phyloP scores from a whole-genome alignment of 345 rosid genomes.

The Clausena lansium region DNA sequence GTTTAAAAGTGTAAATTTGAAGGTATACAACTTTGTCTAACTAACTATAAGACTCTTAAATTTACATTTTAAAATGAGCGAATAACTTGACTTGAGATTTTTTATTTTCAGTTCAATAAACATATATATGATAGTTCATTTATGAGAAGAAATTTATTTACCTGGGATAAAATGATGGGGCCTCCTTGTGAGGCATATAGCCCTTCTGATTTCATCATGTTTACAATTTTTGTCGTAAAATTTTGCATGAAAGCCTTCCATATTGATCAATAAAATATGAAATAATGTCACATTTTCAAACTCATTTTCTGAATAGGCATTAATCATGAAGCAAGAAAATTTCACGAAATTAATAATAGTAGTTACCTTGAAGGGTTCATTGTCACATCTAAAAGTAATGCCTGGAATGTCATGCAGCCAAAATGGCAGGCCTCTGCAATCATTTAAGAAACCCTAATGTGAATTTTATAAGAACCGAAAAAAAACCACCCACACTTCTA shows the following conservation, averaged over 20 bases:
- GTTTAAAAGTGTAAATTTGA: neutral
- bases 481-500: no score
- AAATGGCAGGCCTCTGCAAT: constrained; percentile 46
- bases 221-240: constrained; percentile 30
- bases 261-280: neutral
- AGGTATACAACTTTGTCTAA: neutral
- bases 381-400: constrained; percentile 33
- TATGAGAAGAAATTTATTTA: neutral
- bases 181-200: constrained; percentile 32
- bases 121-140: no score
- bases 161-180: constrained; percentile 37
- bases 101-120: no score
- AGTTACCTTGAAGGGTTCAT: constrained; percentile 35
- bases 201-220: constrained; percentile 32
- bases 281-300: neutral
- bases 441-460: neutral
- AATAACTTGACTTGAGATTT: no score
- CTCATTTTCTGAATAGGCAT: no score
- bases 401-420: constrained; percentile 38
- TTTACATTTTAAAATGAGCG: no score
- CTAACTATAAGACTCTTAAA: no score
- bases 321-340: neutral
- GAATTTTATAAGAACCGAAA: no score
- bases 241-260: constrained; percentile 30
- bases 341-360: neutral